Evolutionary conservation across 768 basidiomycete genomes (phyloP), one percentile per base, ranked within the genome.

Genomic region (Trametes sanguinea): DNA sequence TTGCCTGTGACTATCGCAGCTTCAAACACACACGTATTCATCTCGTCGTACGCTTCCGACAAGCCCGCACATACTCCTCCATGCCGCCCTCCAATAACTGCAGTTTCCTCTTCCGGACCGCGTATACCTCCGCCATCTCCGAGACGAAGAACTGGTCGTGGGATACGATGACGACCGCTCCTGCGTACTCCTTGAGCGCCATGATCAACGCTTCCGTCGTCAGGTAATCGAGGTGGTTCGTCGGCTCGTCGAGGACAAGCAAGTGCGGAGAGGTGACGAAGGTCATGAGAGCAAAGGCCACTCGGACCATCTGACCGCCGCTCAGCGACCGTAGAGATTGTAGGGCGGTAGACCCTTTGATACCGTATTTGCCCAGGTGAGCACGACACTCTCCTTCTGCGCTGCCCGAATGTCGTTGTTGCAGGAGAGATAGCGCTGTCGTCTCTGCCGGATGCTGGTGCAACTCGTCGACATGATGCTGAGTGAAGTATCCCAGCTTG

Each of bases 271-370:
- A 96, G 74, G 98, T 77, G 74, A 97, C 97, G 44, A 98, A 82
- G 1, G 96, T 96, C 51, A 94, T 60, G 8, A 64, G 83, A 32
- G 96, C 96, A 42, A 98, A 89, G 13, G 96, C 91, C 52, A 98
- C 96, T 72, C 96, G 87, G 95, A 98, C 98, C 59, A 96, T 85
- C 96, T 96, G 98, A 69, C 96, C 96, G 83, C 96, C 96, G 70
- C 87, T 90, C 94, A 98, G 98, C 73, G 98, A 96, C 76, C 93
- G 95, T 40, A 64, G 32, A 30, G 63, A 58, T 35, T 64, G 63
- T 10, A 60, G 17, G 8, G 63, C 63, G 39, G 51, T 39, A 8
- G 42, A 47, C 11, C 58, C 58, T 39, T 57, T 64, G 54, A 64
- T 50, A n/a, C 63, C 58, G 51, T 64, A 64, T 48, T 64, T 64